Base-by-base conservation (phyloP, 495 filamentous ascomycete species). In the Penicillium psychrofluorescens region DNA sequence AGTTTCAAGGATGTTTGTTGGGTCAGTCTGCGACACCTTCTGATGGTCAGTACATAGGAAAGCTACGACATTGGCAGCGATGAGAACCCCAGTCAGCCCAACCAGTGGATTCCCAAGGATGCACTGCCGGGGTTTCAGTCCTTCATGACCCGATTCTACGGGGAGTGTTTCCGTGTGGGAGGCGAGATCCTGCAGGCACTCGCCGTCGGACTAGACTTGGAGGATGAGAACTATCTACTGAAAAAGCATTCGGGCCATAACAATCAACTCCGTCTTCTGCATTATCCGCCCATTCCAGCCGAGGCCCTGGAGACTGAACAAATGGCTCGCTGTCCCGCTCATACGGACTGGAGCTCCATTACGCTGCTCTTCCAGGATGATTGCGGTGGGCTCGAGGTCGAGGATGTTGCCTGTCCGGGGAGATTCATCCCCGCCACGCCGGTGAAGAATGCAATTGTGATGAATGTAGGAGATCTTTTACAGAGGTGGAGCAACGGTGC, bases 21-120 rank as follows among this genome's bases (percentile, higher is more conserved):
- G 22, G 22, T 22, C 22, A 22, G 22, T 6, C 22, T 22, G 22
- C 22, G 22, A 22, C 22, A 22, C 22, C 22, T 22, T 22, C 22
- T 22, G 22, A 22, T 22, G 22, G 22, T 6, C 22, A 22, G 2
- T 22, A 3, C 22, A 29, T 35, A 83, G 77, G 83, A 87, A 61
- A 78, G 74, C 48, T 86, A 79, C 50, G 83, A 86, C 44, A 79
- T 79, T 44, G 83, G 82, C 8, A 83, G 76, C 46, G 72, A 80
- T 30, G 52, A 71, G 3, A 75, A 79, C 42, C 29, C 54, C 8
- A 44, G 54, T 14, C 77, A 83, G 48, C 79, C 79, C 8, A 87
- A 86, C 44, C 71, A 84, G 49, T 86, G 81, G 81, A 58, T 79
- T 7, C 78, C 79, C 2, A 71, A 82, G 30, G 59, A 72, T 1